Evolutionary conservation across 2,329 filamentous ascomycete species (phyloP), one percentile per base, ranked within the genome.

Genomic region (Emericellopsis atlantica): DNA sequence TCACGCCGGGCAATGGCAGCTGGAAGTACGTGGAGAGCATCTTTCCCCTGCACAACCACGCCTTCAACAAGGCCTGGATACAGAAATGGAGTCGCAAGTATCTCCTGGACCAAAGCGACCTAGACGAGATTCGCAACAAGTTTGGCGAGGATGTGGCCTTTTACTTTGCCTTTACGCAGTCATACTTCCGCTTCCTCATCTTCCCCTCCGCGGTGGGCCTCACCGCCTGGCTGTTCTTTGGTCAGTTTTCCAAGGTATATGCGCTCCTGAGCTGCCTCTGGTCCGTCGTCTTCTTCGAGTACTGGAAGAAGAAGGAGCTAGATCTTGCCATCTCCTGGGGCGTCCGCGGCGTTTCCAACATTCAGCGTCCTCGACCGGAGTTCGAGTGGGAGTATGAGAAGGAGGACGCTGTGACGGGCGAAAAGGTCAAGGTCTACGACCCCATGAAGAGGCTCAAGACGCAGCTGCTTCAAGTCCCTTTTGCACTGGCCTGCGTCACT

Each of bases 121-220:
- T 93, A n/a, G 76, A 84, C 53, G 71, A 76, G 37, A 87, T 94
- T 46, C 76, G 83, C 22, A 72, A 87, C 54, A 71, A 79, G 47
- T 87, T 88, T 57, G 86, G 86, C 38, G 82, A 90, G 59, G 82
- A 78, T 56, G 84, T 95, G 44, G 90, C 85, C 31, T 94, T 93
- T 59, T 96, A 96, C 65, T 96, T 95, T 58, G 87, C 89, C 32
- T 96, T 96, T 55, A 73, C 93, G 26, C 85, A 94, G 54, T 82
- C 82, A 29, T 96, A 96, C 62, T 93, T 94, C 55, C 71, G 77
- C 44, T 94, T 93, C 55, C 68, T 95, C 22, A 61, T 84, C n/a
- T 81, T 90, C 44, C 88, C 88, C 0, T 84, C 89, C 1, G 78
- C 69, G 5, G 79, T 92, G 50, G 90, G 90, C 4, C 69, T 85